Conservation (phyloP, 2,329 filamentous ascomycete species). For the Penicillium fuscoglaucum region DNA sequence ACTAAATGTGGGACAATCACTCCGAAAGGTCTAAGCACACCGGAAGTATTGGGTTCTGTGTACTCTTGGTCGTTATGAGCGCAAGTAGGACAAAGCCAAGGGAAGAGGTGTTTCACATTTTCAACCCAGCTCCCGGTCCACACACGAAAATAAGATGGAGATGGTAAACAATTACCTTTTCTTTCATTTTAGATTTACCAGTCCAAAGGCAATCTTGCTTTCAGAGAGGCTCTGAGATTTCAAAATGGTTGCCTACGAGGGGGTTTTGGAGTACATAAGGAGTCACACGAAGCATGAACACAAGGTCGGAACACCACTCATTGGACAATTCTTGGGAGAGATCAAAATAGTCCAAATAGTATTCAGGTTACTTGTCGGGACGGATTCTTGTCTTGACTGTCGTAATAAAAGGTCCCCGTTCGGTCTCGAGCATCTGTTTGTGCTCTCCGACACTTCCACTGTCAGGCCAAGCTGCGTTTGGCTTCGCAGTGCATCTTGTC, state of each 20-base stretch:
- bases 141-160: conserved; percentile 1
- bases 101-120: conserved; percentile 9
- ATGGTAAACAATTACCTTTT: neutral
- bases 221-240: neutral
- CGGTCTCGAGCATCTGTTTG: conserved; percentile 11
- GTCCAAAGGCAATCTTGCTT: neutral
- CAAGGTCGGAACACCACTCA: conserved; percentile 16
- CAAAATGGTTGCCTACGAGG: conserved; percentile 5
- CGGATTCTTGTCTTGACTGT: conserved; percentile 11
- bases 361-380: conserved; percentile 3
- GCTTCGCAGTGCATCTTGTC: neutral
- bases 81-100: conserved; percentile 21
- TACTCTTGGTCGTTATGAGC: conserved; percentile 6
- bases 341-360: conserved; percentile 12
- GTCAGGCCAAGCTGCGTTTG: conserved; percentile 1
- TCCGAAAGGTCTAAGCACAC: conserved; percentile 13
- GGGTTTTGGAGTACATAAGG: neutral
- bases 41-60: conserved; percentile 12
- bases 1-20: neutral
- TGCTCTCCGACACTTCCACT: conserved; percentile 16
- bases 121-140: conserved; percentile 6
- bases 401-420: neutral
- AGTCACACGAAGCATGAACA: conserved; percentile 13
- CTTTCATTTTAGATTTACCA: neutral
- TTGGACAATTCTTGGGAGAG: conserved; percentile 12